phyloP scores from a whole-genome alignment of 2,329 filamentous ascomycete species.

The Gnomoniopsis smithogilvyi region DNA sequence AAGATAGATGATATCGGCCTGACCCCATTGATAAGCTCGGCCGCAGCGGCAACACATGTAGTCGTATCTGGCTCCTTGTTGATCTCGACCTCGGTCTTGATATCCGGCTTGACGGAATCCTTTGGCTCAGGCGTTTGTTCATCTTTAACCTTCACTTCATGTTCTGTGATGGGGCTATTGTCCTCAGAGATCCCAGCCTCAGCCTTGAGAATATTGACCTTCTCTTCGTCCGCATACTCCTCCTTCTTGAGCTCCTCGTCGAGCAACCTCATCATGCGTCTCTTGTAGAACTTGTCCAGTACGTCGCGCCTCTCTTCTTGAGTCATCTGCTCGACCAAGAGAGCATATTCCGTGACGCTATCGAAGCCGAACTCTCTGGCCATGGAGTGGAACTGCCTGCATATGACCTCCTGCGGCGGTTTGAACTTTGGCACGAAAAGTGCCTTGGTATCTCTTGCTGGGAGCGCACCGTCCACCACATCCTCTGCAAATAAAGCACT shows the following conservation, averaged over 20 bases:
- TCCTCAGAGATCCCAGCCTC: not conserved
- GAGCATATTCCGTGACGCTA: conserved; percentile 77
- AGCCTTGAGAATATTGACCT: conserved; percentile 4
- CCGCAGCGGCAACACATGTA: not conserved
- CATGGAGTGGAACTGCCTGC: conserved; percentile 89
- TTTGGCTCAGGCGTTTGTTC: not conserved
- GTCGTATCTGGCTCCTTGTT: not conserved
- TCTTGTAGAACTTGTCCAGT: conserved; percentile 76
- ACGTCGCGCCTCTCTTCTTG: conserved; percentile 76
- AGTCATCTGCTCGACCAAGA: conserved; percentile 88
- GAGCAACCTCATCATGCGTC: conserved; percentile 53
- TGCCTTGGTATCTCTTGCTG: conserved; percentile 21
- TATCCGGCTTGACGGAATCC: not conserved
- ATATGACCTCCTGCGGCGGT: conserved; percentile 70
- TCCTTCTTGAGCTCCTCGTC: conserved; percentile 24
- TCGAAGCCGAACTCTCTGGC: conserved; percentile 73
- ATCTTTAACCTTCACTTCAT: conserved; percentile 1
- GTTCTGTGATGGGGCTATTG: conserved; percentile 23
- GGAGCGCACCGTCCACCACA: conserved; percentile 30
- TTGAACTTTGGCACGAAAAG: conserved; percentile 53
- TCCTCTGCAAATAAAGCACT: conserved; percentile 58
- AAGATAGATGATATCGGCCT: conserved; percentile 14
- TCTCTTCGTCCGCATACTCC: conserved; percentile 17
- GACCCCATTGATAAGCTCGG: not conserved
- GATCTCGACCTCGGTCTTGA: not conserved